Conservation (phyloP, 768 basidiomycete genomes). For the Cystobasidium tubakii region DNA sequence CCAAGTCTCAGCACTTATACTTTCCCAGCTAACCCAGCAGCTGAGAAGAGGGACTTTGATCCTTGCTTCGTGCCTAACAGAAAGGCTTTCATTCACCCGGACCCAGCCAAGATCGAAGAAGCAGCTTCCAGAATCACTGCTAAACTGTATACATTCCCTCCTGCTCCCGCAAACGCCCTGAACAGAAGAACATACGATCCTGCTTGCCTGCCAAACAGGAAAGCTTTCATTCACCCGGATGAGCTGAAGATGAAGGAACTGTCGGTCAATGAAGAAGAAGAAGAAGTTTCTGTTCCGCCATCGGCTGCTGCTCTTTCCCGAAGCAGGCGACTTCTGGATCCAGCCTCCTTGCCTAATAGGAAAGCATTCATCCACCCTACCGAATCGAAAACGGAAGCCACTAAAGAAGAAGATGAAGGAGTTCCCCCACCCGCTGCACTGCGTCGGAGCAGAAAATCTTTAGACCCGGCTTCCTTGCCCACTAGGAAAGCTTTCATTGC, state of each 20-base stretch:
- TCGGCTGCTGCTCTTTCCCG: no score
- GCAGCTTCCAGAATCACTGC: background rate
- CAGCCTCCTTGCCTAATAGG: background rate
- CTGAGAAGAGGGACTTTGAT: background rate
- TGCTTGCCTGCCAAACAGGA: background rate
- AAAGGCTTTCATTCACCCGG: conserved; percentile 13
- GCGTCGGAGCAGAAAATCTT: background rate
- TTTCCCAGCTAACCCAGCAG: conserved; percentile 10
- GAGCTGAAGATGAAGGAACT: background rate
- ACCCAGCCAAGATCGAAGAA: background rate
- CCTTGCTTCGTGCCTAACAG: conserved; percentile 10
- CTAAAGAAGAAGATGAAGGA: background rate
- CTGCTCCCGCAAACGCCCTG: background rate
- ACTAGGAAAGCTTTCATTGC: background rate
- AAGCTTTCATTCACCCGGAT: background rate
- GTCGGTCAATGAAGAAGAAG: background rate
- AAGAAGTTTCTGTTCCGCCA: background rate
- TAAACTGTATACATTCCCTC: background rate
- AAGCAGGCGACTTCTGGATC: no score
- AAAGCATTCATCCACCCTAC: background rate
- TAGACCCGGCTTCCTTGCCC: background rate
- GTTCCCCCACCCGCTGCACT: background rate
- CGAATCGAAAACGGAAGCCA: background rate
- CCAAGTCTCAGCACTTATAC: conserved; percentile 7
- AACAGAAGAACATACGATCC: background rate